Evolutionary conservation across 257 asterid genomes (phyloP).

Genomic region (Capsicum chinense): DNA sequence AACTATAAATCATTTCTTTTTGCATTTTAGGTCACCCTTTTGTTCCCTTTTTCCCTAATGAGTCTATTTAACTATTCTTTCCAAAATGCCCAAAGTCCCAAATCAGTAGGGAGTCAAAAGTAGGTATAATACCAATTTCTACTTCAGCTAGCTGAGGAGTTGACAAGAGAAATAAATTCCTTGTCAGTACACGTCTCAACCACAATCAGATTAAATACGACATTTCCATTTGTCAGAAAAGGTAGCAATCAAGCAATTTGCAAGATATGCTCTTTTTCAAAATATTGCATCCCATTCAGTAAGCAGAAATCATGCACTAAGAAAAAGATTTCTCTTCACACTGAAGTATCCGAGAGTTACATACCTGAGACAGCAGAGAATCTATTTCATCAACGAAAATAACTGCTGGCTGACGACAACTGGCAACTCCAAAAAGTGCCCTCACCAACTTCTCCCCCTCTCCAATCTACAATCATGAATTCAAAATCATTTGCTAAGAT

Average conservation of each 20-base stretch:
- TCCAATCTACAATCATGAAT: constrained; percentile 72
- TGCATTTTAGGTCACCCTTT: background rate
- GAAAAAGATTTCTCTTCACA: background rate
- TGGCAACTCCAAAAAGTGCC: constrained; percentile 98
- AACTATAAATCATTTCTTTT: background rate
- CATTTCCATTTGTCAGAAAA: background rate
- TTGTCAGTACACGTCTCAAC: background rate
- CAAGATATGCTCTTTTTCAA: constrained; percentile 13
- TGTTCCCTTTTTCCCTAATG: background rate
- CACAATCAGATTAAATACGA: background rate
- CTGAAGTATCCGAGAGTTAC: constrained; percentile 1
- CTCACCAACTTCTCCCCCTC: constrained; percentile 99
- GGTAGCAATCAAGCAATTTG: background rate
- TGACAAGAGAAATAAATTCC: constrained; percentile 15
- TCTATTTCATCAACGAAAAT: constrained; percentile 97
- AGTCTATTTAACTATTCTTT: constrained; percentile 14
- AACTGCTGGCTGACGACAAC: constrained; percentile 99
- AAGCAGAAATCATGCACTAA: background rate
- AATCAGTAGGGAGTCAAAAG: background rate
- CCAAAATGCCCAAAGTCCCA: background rate
- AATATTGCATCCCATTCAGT: constrained; percentile 8
- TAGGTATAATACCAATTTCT: background rate
- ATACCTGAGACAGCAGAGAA: constrained; percentile 95
- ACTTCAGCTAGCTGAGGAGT: background rate
- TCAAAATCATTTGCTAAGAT: constrained; percentile 24